Base-by-base conservation (phyloP, 768 basidiomycete species). In the Trametes punicea region DNA sequence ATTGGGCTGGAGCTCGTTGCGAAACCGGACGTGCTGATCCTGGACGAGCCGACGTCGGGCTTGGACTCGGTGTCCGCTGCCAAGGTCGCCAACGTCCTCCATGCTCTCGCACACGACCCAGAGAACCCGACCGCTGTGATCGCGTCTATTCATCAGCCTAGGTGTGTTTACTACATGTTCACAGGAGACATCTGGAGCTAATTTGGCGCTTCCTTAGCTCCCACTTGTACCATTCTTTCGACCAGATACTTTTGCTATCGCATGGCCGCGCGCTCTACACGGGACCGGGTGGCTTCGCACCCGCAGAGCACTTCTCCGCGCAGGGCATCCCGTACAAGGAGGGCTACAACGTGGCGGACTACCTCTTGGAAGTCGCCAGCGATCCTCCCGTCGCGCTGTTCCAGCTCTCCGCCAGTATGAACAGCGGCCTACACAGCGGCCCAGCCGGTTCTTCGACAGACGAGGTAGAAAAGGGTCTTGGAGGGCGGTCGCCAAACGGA, bases 301-400 rank as follows among this genome's bases (percentile, higher is more conserved):
- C 93, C 0, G 81, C 79, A 0, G 79, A 81, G 10, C 78, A 88
- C 67, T 90, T 95, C 65, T 75, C 81, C 1, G 49, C 58, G 8
- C 65, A 56, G 9, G 67, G 65, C 53, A 69, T 65, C 60, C 72
- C 79, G 9, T 92, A 85, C 64, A 87, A 81, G 7, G 77, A 83
- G 46, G 93, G 91, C 0, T 94, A 95, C 73, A 97, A 97, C 64
- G 81, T 95, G 16, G 93, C 95, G 0, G 95, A 98, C 68, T 90
- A 95, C 65, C 79, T 97, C 10, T 77, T 98, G 20, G 94, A 97
- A 62, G 79, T 98, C 48, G 93, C 93, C 1, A 87, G 83, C 63
- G 82, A 83, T 46, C 77, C 83, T 0, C 80, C 82, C 13, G 71
- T 77, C 6, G 70, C 69, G 27, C 67, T 83, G 1, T 81, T 83